A percentile compares a stretch with the other conserved stretches of the same genome.
phyloP scores from a whole-genome alignment of 768 basidiomycete species.

The Leccinum imitatum region DNA sequence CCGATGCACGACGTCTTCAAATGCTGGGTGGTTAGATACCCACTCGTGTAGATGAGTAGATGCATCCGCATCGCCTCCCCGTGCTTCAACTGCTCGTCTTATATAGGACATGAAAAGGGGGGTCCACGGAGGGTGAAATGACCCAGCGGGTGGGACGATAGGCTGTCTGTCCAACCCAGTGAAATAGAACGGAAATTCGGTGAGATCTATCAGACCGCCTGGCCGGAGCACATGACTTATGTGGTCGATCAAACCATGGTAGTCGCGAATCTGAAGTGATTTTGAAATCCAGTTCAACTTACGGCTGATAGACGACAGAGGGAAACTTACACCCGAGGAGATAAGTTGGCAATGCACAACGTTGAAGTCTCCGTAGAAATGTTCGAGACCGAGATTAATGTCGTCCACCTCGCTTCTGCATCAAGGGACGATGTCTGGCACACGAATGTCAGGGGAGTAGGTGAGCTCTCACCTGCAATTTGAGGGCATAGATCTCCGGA shows the following conservation, averaged over 20 bases:
- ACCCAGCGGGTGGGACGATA: constrained; percentile 42
- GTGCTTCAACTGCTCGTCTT: constrained; percentile 49
- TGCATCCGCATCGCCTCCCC: constrained; percentile 65
- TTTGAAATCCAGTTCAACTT: constrained; percentile 15
- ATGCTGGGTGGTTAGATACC: constrained; percentile 51
- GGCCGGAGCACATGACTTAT: constrained; percentile 67
- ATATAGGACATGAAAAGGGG: constrained; percentile 61
- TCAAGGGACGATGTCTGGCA: constrained; percentile 6
- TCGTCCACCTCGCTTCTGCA: constrained; percentile 80
- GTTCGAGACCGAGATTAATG: constrained; percentile 80
- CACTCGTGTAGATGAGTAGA: constrained; percentile 55
- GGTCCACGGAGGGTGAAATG: constrained; percentile 54
- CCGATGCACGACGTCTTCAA: constrained; percentile 56
- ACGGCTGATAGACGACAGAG: constrained; percentile 7
- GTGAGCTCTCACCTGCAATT: constrained; percentile 58
- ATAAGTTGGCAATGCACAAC: constrained; percentile 73
- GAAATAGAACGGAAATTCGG: constrained; percentile 69
- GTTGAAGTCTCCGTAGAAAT: constrained; percentile 77
- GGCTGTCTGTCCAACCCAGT: constrained; percentile 52
- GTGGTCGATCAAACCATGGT: constrained; percentile 60
- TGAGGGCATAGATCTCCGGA: constrained; percentile 57
- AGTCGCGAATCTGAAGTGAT: constrained; percentile 62
- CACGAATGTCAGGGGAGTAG: constrained; percentile 1
- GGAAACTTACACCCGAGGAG: constrained; percentile 63
- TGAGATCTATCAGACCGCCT: constrained; percentile 62